Base-by-base conservation (phyloP, 139 green algal genomes). In the Chlorella sp. region DNA sequence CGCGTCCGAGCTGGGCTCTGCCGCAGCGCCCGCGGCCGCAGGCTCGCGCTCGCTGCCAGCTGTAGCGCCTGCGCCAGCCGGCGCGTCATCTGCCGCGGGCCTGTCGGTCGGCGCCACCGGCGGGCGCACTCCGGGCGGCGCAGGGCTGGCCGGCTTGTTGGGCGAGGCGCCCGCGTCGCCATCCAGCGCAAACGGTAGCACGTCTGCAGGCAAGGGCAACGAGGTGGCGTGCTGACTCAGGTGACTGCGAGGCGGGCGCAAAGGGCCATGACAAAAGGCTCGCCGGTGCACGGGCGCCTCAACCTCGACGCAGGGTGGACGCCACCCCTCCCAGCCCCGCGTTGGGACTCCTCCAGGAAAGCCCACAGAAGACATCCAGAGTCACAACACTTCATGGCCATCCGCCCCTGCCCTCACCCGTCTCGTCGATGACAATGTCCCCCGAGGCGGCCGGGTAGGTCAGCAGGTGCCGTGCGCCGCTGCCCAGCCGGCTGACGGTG, bases 161-260 rank as follows among this genome's bases (percentile, higher is more conserved):
- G 67, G 59, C 21, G 45, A 62, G 33, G 51, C 23, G 11, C 36
- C 41, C 29, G 50, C 33, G 36, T 79, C 82, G 27, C 73, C 71
- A 21, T 88, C 83, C 35, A 88, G 51, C 5, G 80, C 83, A 78
- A 88, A 88, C 0, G 83, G 83, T 70, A 88, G 77, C 17, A 80
- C 51, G 23, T 88, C 83, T 67, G 73, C 71, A 23, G 23, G 56
- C 56, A 40, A 21, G 48, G 21, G 17, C 21, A 58, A 17, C 17
- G 48, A 58, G 17, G 17, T 17, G 17, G 48, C 48, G 48, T 58
- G 21, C 48, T 58, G 48, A 21, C 17, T 21, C 21, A n/a, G 48
- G 21, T 58, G 21, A 58, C 17, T 58, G 17, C 48, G 17, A 58
- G 21, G 17, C 48, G 17, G 17, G 48, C 21, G 17, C 21, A 58